These are phyloP conservation scores for Daedalea quercina DNA, from an alignment of 768 basidiomycete genomes.

Conservation along the genomic window DNA sequence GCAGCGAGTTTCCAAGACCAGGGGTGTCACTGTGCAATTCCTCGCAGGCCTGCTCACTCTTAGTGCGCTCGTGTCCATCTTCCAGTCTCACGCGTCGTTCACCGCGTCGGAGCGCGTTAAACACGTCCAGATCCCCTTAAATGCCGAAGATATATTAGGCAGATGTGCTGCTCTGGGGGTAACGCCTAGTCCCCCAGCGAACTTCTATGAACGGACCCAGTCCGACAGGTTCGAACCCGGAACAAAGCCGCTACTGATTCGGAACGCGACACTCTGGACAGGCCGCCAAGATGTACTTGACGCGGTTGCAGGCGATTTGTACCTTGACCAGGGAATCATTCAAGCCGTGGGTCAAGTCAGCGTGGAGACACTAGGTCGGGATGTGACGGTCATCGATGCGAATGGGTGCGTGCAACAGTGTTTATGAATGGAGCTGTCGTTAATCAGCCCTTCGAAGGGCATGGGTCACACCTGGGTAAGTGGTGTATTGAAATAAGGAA, in stretches of 20 bases:
- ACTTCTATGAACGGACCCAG: slow-evolving; percentile 25
- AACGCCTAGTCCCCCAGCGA: slow-evolving; percentile 30
- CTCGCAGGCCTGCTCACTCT: neutral
- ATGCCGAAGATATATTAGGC: slow-evolving; percentile 1
- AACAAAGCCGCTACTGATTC: slow-evolving; percentile 47
- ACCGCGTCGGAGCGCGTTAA: neutral
- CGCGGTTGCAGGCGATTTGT: slow-evolving; percentile 50
- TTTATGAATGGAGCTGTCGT: too few species aligned
- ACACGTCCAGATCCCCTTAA: neutral
- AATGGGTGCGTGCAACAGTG: slow-evolving; percentile 25
- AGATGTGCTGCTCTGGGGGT: slow-evolving; percentile 28
- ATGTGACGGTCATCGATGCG: slow-evolving; percentile 41
- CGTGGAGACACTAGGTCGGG: slow-evolving; percentile 1
- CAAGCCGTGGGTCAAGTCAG: slow-evolving; percentile 37
- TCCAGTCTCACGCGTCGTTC: neutral
- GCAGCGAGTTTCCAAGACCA: neutral
- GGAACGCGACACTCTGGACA: slow-evolving; percentile 77
- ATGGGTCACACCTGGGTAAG: slow-evolving; percentile 56
- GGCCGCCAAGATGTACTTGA: slow-evolving; percentile 52
- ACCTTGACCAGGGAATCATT: slow-evolving; percentile 61
- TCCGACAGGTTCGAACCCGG: slow-evolving; percentile 54
- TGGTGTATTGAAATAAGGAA: neutral
- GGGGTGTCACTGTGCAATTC: neutral
- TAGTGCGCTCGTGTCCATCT: neutral
- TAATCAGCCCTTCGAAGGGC: too few species aligned